phyloP scores from a whole-genome alignment of 805 yeast species.

The Spathaspora arborariae region DNA sequence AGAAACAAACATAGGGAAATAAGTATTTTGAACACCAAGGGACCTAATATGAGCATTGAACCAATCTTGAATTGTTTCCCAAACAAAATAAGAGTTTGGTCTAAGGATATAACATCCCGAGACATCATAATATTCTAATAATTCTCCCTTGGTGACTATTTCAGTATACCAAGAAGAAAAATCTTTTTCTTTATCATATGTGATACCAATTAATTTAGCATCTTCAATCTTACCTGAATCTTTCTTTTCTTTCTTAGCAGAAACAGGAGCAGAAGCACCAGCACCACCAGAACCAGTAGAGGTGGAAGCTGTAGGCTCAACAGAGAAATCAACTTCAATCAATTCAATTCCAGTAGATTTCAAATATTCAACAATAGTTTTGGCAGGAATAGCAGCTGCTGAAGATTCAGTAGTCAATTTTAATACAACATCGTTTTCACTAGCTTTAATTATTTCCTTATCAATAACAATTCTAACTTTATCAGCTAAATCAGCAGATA shows the following conservation, averaged over 20 bases:
- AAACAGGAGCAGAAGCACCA: constrained; percentile 20
- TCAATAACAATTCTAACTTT: constrained; percentile 62
- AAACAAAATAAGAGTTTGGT: constrained; percentile 89
- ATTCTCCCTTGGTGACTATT: constrained; percentile 92
- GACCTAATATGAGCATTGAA: constrained; percentile 78
- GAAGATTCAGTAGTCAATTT: constrained; percentile 50
- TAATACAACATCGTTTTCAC: constrained; percentile 30
- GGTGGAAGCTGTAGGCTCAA: constrained; percentile 38
- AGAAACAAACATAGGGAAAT: constrained; percentile 98
- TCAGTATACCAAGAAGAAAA: constrained; percentile 98
- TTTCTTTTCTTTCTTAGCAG: constrained; percentile 28
- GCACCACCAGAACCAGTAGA: constrained; percentile 20
- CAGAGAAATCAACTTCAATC: constrained; percentile 51
- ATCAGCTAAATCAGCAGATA: constrained; percentile 43
- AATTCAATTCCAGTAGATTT: constrained; percentile 48
- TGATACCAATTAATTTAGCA: constrained; percentile 92
- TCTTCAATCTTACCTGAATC: constrained; percentile 63
- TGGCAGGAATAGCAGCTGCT: constrained; percentile 48
- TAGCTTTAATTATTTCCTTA: constrained; percentile 38
- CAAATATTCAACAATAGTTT: constrained; percentile 44
- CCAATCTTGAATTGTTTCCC: constrained; percentile 92
- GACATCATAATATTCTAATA: constrained; percentile 97
- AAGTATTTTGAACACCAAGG: constrained; percentile 90
- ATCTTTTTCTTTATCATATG: constrained; percentile 87
- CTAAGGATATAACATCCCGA: constrained; percentile 98